Evolutionary conservation across 768 basidiomycete species (phyloP), one percentile per base, ranked within the genome.

Genomic region (Rhizopogon vesiculosus): DNA sequence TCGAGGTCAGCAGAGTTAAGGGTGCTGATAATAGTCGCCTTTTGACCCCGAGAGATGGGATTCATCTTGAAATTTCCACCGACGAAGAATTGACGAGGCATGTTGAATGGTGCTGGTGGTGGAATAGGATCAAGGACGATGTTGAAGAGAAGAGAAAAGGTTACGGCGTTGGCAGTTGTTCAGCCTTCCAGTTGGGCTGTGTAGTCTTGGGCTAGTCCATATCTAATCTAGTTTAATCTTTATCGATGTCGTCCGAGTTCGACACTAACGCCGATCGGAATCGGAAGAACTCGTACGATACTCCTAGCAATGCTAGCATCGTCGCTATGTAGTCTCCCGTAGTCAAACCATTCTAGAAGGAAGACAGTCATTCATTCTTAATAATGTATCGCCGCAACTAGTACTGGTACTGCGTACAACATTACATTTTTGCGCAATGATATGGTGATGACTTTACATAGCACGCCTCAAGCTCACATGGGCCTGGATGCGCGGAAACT

Each of bases 21-120:
- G 48, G 76, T 67, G 51, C 82, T 72, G 62, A 91, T 73, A 65
- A 99, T 81, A 43, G 76, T 73, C 60, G 75, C 75, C 71, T 89
- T 87, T 62, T 84, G 79, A 60, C 79, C 78, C 60, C 77, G 77
- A 39, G 85, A 81, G 56, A 77, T 76, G 29, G 90, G 90, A 78
- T 98, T 96, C 87, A 98, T 87, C 80, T 98, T 99, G 84, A 96
- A 98, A 82, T 98, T 98, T 31, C 94, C 92, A 59, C 96, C 96
- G 64, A 91, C 93, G 68, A 97, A 95, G 77, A 95, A 96, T 71
- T 84, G 77, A 67, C 93, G 91, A 59, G 86, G 56, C 90, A 89
- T 89, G 51, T 60, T 68, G 62, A 42, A 13, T 43, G 6, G 28
- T 5, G 39, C 18, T 33, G 22, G 3, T 15, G 49, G 50, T 33